Evolutionary conservation across 1,284 basidiomycete species (phyloP).

Genomic region (Apiotrichum brassicae): DNA sequence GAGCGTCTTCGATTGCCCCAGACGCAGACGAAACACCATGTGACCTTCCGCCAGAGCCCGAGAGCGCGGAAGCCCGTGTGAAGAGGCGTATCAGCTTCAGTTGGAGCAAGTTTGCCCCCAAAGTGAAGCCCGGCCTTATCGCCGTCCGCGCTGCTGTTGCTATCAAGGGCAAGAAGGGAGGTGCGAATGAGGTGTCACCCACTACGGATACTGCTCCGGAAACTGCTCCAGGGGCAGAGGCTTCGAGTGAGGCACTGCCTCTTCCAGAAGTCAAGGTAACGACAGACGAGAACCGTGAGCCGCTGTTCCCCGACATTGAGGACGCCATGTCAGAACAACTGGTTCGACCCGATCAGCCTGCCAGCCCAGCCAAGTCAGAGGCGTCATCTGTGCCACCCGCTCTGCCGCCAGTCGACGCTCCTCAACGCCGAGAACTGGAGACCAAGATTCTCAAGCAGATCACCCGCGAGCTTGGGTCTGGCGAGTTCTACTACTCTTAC

Average conservation of each 20-base stretch:
- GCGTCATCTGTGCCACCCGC: not conserved
- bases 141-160: slow-evolving; percentile 1
- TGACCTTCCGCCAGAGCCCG: slow-evolving; percentile 7
- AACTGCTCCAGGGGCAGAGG: not conserved
- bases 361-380: not conserved
- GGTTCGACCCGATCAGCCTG: too few species aligned
- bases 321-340: not conserved
- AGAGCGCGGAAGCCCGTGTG: slow-evolving; percentile 10
- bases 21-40: slow-evolving; percentile 34
- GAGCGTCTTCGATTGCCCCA: slow-evolving; percentile 18
- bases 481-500: slow-evolving; percentile 49
- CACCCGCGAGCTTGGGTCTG: slow-evolving; percentile 38
- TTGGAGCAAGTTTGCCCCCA: slow-evolving; percentile 31
- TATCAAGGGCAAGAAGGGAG: slow-evolving; percentile 8
- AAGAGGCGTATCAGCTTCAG: slow-evolving; percentile 24
- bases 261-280: not conserved
- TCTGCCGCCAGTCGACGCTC: slow-evolving; percentile 23
- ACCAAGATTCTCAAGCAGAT: slow-evolving; percentile 45
- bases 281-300: not conserved
- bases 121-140: slow-evolving; percentile 7
- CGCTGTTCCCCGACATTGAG: not conserved
- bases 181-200: not conserved
- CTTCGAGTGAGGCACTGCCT: not conserved
- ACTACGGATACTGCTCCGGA: not conserved
- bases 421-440: slow-evolving; percentile 43